These are phyloP conservation scores for Hemileccinum hortonii DNA, from an alignment of 1,284 basidiomycete species.

Conservation along the genomic window DNA sequence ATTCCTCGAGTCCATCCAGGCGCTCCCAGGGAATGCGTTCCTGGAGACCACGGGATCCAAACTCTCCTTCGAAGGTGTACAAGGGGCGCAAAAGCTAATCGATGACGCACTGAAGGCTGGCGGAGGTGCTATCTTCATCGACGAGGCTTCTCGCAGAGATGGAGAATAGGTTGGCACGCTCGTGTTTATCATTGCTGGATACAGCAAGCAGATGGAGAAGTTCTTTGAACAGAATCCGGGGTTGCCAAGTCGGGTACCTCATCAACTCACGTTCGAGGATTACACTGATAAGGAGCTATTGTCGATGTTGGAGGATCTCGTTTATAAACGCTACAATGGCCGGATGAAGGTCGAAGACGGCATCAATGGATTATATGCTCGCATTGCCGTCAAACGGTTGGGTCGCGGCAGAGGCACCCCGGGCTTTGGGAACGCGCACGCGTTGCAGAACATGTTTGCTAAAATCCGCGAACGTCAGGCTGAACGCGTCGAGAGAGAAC, in stretches of 20 bases:
- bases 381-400: slow-evolving; percentile 54
- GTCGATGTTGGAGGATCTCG: slow-evolving; percentile 49
- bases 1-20: slow-evolving; percentile 53
- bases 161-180: slow-evolving; percentile 65
- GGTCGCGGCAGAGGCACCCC: slow-evolving; percentile 50
- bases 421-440: slow-evolving; percentile 66
- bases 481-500: slow-evolving; percentile 40
- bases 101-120: slow-evolving; percentile 49
- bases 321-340: slow-evolving; percentile 47
- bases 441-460: slow-evolving; percentile 49
- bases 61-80: slow-evolving; percentile 56
- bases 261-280: slow-evolving; percentile 58
- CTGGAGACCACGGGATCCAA: slow-evolving; percentile 61
- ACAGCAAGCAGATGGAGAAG: slow-evolving; percentile 67
- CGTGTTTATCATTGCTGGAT: slow-evolving; percentile 71
- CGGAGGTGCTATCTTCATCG: slow-evolving; percentile 64
- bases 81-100: slow-evolving; percentile 49
- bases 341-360: slow-evolving; percentile 58
- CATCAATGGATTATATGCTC: slow-evolving; percentile 50
- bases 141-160: slow-evolving; percentile 73
- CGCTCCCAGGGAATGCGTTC: slow-evolving; percentile 55
- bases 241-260: slow-evolving; percentile 60
- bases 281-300: slow-evolving; percentile 57
- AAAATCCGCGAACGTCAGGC: slow-evolving; percentile 51
- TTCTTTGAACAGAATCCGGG: slow-evolving; percentile 76